A percentile compares a stretch with the other conserved stretches of the same genome.
phyloP scores from a whole-genome alignment of 2,329 filamentous ascomycete species.

The Microdochium paspali region DNA sequence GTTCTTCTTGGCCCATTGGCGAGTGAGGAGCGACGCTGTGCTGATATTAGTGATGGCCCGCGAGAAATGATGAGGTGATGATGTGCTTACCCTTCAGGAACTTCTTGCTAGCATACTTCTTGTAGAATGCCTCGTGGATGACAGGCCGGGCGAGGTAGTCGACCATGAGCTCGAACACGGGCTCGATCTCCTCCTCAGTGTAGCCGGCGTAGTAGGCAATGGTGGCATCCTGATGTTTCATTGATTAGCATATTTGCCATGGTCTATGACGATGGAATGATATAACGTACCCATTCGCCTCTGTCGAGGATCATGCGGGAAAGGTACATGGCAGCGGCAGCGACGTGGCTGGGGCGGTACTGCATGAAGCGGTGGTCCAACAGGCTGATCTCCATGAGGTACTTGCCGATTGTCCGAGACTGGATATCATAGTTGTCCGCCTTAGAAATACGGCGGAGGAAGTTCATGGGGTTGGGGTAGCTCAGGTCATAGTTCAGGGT shows the following conservation, averaged over 20 bases:
- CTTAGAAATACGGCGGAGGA: conserved; percentile 95
- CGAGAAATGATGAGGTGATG: too few relatives aligned
- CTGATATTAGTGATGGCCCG: conserved; percentile 14
- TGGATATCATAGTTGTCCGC: conserved; percentile 99
- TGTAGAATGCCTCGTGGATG: conserved; percentile 95
- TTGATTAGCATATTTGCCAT: conserved; percentile 19
- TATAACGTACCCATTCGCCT: conserved; percentile 71
- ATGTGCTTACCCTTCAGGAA: conserved; percentile 78
- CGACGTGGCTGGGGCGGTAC: conserved; percentile 81
- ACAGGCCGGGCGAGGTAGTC: conserved; percentile 91
- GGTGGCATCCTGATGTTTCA: conserved; percentile 58
- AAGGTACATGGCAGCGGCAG: conserved; percentile 91
- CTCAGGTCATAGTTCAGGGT: conserved; percentile 94
- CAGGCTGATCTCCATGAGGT: conserved; percentile 93
- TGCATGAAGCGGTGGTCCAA: conserved; percentile 90
- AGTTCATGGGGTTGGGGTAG: conserved; percentile 99
- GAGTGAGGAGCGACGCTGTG: conserved; percentile 79
- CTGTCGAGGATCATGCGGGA: conserved; percentile 83
- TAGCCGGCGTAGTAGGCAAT: conserved; percentile 89
- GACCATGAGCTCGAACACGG: conserved; percentile 88
- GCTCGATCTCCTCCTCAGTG: conserved; percentile 83
- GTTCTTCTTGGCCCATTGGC: conserved; percentile 88
- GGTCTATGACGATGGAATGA: neutral
- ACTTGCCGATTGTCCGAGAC: conserved; percentile 93
- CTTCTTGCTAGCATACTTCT: conserved; percentile 99